Conservation (phyloP, 768 basidiomycete species). For the Terana coerulea region DNA sequence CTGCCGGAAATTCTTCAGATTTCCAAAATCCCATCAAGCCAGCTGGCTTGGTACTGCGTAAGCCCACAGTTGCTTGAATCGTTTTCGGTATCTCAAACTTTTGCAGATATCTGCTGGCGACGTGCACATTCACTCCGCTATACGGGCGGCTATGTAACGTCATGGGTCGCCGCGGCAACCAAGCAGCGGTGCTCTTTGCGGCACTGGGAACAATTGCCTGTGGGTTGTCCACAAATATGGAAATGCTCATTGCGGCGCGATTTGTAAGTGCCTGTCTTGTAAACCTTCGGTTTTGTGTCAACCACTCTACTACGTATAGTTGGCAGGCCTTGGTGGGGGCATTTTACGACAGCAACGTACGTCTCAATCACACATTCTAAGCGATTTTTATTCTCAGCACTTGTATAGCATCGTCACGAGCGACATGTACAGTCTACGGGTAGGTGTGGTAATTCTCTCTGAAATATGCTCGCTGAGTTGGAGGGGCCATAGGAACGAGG, state of each 20-base stretch:
- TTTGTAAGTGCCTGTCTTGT: conserved; percentile 47
- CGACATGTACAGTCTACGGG: conserved; percentile 77
- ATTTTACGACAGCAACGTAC: conserved; percentile 67
- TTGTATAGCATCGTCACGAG: conserved; percentile 61
- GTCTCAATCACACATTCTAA: conserved; percentile 20
- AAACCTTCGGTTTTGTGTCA: background rate
- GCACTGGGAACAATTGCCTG: conserved; percentile 63
- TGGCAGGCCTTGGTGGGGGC: conserved; percentile 78
- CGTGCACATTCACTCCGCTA: conserved; percentile 77
- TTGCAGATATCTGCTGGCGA: conserved; percentile 68
- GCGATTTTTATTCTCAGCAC: background rate
- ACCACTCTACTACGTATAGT: conserved; percentile 42
- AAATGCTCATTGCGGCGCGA: conserved; percentile 65
- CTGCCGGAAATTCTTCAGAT: conserved; percentile 76
- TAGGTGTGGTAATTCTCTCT: too few relatives aligned
- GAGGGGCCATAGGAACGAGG: conserved; percentile 70
- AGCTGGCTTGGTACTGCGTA: conserved; percentile 84
- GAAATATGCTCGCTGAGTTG: too few relatives aligned
- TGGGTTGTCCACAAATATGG: conserved; percentile 66
- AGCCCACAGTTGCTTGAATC: conserved; percentile 18
- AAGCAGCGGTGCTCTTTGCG: conserved; percentile 56
- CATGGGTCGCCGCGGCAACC: conserved; percentile 64
- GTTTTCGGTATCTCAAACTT: background rate
- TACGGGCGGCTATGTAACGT: conserved; percentile 81
- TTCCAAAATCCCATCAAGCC: conserved; percentile 75